phyloP scores from a whole-genome alignment of 2,329 filamentous ascomycete species.

The Eurotiales sp. region DNA sequence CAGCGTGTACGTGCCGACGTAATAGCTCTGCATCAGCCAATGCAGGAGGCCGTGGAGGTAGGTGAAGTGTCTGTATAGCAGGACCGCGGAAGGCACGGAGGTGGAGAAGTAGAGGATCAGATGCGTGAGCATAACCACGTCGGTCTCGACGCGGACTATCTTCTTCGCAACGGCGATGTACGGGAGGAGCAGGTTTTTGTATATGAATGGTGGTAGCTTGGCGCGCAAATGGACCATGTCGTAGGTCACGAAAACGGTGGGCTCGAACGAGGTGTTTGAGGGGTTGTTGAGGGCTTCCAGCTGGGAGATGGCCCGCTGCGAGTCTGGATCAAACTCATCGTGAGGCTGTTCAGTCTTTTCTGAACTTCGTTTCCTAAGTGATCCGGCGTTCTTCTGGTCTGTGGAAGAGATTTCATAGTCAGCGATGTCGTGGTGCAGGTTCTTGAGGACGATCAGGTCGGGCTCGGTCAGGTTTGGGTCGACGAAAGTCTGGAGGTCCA shows the following conservation, averaged over 20 bases:
- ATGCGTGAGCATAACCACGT: constrained; percentile 76
- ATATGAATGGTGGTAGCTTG: constrained; percentile 32
- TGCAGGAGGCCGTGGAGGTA: constrained; percentile 67
- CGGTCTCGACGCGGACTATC: constrained; percentile 62
- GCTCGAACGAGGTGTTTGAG: constrained; percentile 47
- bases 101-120: constrained; percentile 68
- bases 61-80: constrained; percentile 63
- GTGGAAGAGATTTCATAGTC: neutral
- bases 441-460: constrained; percentile 12
- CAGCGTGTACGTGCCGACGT: constrained; percentile 70
- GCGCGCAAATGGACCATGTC: constrained; percentile 46
- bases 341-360: neutral
- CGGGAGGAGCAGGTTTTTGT: constrained; percentile 52
- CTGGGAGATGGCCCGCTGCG: constrained; percentile 35
- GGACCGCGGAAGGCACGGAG: constrained; percentile 64
- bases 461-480: constrained; percentile 10
- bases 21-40: constrained; percentile 62
- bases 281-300: constrained; percentile 51
- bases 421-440: constrained; percentile 11
- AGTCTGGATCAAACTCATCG: constrained; percentile 17
- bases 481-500: constrained; percentile 12
- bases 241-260: constrained; percentile 53
- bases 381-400: neutral
- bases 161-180: constrained; percentile 56
- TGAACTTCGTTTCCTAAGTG: neutral